Evolutionary conservation across 2,329 filamentous ascomycete species (phyloP).

Genomic region (Epichloe coenophiala): DNA sequence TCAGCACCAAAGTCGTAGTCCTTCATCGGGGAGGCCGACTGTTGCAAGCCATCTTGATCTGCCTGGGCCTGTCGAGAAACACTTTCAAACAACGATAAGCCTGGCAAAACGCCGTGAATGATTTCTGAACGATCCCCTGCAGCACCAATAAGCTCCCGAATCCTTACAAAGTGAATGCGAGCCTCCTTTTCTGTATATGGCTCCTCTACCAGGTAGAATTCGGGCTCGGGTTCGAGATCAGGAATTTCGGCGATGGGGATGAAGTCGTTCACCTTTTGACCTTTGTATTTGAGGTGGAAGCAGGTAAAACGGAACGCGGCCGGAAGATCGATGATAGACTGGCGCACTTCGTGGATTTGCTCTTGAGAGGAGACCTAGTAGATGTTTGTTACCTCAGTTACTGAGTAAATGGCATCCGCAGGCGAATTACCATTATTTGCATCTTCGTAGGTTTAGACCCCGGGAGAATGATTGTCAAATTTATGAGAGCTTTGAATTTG

Average conservation of each 20-base stretch:
- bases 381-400: neutral
- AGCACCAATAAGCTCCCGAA: conserved; percentile 86
- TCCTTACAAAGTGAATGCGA: conserved; percentile 80
- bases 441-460: conserved; percentile 61
- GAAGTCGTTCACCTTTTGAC: conserved; percentile 87
- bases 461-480: conserved; percentile 67
- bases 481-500: conserved; percentile 33
- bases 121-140: conserved; percentile 79
- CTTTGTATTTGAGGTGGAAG: conserved; percentile 90
- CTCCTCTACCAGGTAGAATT: conserved; percentile 75
- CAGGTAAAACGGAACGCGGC: conserved; percentile 94
- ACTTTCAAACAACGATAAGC: conserved; percentile 74
- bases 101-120: conserved; percentile 73
- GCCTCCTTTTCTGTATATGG: conserved; percentile 98
- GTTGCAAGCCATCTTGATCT: conserved; percentile 11
- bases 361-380: conserved; percentile 75
- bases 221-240: conserved; percentile 61
- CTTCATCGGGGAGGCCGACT: conserved; percentile 31
- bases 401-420: too few relatives aligned
- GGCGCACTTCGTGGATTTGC: conserved; percentile 92
- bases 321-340: conserved; percentile 89
- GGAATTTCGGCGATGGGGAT: conserved; percentile 81
- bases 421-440: conserved; percentile 60
- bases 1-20: conserved; percentile 66
- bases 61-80: conserved; percentile 42